Base-by-base conservation (phyloP, 148 eudicot genomes). In the Dianthus caryophyllus region DNA sequence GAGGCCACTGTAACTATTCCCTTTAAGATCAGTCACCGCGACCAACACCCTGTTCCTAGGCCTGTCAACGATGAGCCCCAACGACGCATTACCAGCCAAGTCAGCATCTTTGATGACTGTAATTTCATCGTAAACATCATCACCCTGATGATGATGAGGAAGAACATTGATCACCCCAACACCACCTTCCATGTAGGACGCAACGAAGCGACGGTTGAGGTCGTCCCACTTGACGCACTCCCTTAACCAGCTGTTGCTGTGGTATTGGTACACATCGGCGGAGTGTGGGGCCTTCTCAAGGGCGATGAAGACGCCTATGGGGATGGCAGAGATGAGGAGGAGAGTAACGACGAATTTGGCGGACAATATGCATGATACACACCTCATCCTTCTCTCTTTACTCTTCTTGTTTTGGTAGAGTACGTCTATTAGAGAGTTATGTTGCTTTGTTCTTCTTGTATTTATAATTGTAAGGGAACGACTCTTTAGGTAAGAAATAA, bases 161-260 rank as follows among this genome's bases (percentile, higher is more conserved):
- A 70, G 74, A 7, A 85, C 74, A 10, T 39, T 74, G 67, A 93
- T 63, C 70, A 78, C 77, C 2, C 88, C 94, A 2, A 93, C 53
- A 14, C 98, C 95, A 14, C 96, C 95, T 18, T 81, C 91, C 49
- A 90, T n/a, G 83, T 73, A 81, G 4, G 95, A 82, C 76, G 87
- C 95, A 24, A 93, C 55, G 79, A 93, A 93, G 0, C 95, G 83
- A 27, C 78, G 73, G 84, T 80, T 73, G 71, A 74, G 77, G 69
- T 78, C 77, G 77, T 93, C 98, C 91, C 91, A 93, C 69, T 78
- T 87, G 80, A 76, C 75, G 61, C 78, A 77, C 67, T 93, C 98
- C 18, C 96, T 66, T 33, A 89, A 18, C 81, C 82, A 93, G 47
- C 94, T 87, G 43, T 56, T 29, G 87, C 89, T 83, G 85, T 80